phyloP scores from a whole-genome alignment of 164 flowering plant genomes.

The Tetracentron sinense region DNA sequence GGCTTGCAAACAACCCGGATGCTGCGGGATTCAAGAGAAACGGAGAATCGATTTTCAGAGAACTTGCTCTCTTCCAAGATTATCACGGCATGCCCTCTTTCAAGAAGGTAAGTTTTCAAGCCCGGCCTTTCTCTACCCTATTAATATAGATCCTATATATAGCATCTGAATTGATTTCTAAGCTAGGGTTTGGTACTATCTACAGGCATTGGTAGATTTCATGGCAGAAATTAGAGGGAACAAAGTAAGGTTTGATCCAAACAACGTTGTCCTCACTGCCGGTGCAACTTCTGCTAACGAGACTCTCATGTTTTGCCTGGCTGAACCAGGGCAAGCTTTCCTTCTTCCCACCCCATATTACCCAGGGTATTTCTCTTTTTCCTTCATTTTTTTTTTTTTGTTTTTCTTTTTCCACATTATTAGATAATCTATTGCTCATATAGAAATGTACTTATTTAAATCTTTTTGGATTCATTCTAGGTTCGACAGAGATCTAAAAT shows the following conservation, averaged over 20 bases:
- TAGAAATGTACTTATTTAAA: neutral
- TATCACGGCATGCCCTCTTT: constrained; percentile 62
- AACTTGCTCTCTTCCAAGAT: constrained; percentile 68
- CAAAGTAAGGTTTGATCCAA: constrained; percentile 60
- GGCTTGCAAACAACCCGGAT: constrained; percentile 60
- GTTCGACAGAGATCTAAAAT: constrained; percentile 88
- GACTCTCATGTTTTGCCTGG: constrained; percentile 80
- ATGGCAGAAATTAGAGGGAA: constrained; percentile 71
- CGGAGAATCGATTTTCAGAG: constrained; percentile 59
- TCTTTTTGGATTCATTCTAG: constrained; percentile 27
- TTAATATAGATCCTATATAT: neutral
- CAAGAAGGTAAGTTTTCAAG: constrained; percentile 44
- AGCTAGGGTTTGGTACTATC: neutral
- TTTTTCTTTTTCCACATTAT: neutral
- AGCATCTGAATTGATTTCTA: neutral
- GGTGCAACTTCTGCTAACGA: constrained; percentile 93
- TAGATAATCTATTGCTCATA: too few species aligned
- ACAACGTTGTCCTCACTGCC: constrained; percentile 70
- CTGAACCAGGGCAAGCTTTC: constrained; percentile 75
- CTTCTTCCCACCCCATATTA: constrained; percentile 92
- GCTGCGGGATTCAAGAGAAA: constrained; percentile 47
- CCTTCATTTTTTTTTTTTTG: neutral
- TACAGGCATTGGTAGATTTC: constrained; percentile 69
- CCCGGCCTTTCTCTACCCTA: neutral
- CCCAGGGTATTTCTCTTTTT: constrained; percentile 52